Evolutionary conservation across 2,329 filamentous ascomycete genomes (phyloP).

Genomic region (Balansia obtecta): DNA sequence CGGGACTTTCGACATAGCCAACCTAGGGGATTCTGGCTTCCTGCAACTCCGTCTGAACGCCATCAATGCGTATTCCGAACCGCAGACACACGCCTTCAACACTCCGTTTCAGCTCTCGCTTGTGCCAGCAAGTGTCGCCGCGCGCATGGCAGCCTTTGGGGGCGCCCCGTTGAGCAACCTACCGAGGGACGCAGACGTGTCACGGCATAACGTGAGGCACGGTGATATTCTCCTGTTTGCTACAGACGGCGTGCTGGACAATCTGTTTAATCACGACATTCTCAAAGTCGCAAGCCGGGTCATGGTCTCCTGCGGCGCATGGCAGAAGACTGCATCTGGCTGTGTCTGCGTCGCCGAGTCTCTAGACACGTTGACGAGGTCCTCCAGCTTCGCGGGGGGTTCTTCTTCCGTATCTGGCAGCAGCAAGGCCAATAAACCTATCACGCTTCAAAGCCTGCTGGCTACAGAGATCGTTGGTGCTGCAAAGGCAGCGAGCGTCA

Average conservation of each 20-base stretch:
- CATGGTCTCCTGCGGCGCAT: constrained; percentile 66
- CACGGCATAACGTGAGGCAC: constrained; percentile 64
- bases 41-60: constrained; percentile 76
- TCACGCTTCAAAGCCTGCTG: constrained; percentile 62
- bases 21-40: constrained; percentile 91
- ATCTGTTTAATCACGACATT: constrained; percentile 82
- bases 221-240: constrained; percentile 91
- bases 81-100: constrained; percentile 95
- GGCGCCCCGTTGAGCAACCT: constrained; percentile 70
- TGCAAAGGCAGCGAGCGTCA: constrained; percentile 74
- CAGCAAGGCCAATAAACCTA: constrained; percentile 15
- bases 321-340: constrained; percentile 47
- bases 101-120: constrained; percentile 91
- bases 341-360: constrained; percentile 53
- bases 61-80: constrained; percentile 69
- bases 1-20: constrained; percentile 75
- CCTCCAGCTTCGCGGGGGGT: constrained; percentile 13
- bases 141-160: constrained; percentile 73
- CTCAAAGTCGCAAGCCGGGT: constrained; percentile 64
- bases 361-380: constrained; percentile 33
- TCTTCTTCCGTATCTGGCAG: constrained; percentile 1
- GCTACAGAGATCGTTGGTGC: constrained; percentile 69
- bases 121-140: constrained; percentile 66
- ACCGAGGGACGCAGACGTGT: constrained; percentile 72
- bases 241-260: constrained; percentile 93